Base-by-base conservation (phyloP, 371 early-diverging fungal genomes). In the Actinomortierella ambigua region DNA sequence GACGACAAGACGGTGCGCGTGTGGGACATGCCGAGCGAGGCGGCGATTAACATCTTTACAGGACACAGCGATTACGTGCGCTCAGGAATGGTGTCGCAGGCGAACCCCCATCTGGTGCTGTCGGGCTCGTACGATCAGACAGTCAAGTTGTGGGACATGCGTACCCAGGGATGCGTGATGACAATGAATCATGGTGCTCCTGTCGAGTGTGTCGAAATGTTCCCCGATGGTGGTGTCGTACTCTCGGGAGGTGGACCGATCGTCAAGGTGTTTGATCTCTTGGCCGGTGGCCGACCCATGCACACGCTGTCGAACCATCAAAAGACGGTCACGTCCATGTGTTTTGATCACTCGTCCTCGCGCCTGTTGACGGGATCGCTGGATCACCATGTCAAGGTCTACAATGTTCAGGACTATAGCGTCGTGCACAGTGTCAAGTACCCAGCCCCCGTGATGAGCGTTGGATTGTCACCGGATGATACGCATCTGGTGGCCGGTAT, bases 111-210 rank as follows among this genome's bases (percentile, higher is more conserved):
- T 51, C 60, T 96, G 61, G 68, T 95, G 58, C 64, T 94, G 13
- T 89, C 94, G 3, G 96, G 97, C 8, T 94, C 97, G 0, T 98
- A 97, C 73, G 98, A 98, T 78, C 95, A 94, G 70, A 94, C 95
- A 18, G 91, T 97, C 29, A 86, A 85, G 65, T 77, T 97, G 18
- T 98, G 93, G 91, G 98, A 98, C 80, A 76, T 88, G 68, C 88
- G 97, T 52, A 81, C 89, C 42, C 85, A 85, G 53, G 68, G 69
- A 11, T 89, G 93, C 77, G 84, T 85, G 8, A 84, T 93, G 80
- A 91, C 92, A 3, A 85, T 97, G 82, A 76, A 86, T 47, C 95
- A 95, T 64, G 95, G 87, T 26, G 84, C 85, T 9, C 98, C 98
- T 14, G 92, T 97, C 1, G 98, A 98, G 79, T 81, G 85, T 39